A percentile compares a stretch with the other conserved stretches of the same genome.
Evolutionary conservation across 192 early-diverging fungal species (phyloP).

Genomic region (Gonapodya prolifera): DNA sequence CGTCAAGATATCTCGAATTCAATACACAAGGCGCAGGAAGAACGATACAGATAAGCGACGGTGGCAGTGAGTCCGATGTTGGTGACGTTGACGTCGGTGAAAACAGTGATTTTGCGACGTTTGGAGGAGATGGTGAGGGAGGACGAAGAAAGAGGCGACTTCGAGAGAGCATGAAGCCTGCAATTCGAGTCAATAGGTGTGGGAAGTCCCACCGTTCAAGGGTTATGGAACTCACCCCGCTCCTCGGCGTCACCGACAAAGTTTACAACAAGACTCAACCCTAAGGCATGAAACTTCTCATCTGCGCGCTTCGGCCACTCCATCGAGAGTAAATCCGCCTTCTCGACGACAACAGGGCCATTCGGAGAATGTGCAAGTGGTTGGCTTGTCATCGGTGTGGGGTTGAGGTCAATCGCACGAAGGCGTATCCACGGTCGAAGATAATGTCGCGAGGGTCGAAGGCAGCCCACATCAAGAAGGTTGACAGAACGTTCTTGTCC

Average conservation of each 20-base stretch:
- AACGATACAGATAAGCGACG: neutral
- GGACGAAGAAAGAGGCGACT: neutral
- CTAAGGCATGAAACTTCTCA: neutral
- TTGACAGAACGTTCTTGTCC: neutral
- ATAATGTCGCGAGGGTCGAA: neutral
- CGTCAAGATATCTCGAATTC: neutral
- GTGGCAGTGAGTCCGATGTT: neutral
- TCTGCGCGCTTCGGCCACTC: neutral
- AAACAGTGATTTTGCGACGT: neutral
- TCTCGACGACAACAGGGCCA: neutral
- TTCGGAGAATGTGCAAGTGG: neutral
- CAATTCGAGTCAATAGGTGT: neutral
- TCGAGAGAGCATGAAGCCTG: neutral
- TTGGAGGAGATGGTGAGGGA: neutral
- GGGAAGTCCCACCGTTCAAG: neutral
- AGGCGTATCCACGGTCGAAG: neutral
- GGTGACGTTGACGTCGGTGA: neutral
- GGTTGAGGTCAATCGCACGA: neutral
- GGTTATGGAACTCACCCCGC: neutral
- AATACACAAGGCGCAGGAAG: neutral
- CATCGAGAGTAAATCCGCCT: neutral
- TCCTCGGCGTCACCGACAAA: neutral
- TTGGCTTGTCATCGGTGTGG: neutral
- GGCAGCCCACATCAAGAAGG: neutral
- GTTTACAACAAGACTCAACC: neutral